Conservation (phyloP, 23 red algal genomes). For the Pyropia yezoensis region DNA sequence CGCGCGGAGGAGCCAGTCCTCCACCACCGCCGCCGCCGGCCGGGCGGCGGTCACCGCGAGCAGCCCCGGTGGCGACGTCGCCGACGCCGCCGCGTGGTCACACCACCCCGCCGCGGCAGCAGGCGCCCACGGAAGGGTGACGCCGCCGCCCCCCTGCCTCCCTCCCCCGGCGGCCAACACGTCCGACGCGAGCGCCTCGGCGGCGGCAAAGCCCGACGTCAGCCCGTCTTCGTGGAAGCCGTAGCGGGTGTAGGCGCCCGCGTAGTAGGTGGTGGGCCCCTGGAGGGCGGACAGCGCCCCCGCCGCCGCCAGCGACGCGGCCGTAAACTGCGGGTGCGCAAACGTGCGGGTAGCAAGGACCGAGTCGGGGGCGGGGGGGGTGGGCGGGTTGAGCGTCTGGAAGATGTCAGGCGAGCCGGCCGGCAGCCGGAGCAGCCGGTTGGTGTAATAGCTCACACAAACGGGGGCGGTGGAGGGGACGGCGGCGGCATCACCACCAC, state of each 20-base stretch:
- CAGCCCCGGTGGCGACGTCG: no score
- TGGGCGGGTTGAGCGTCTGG: slow-evolving; percentile 83
- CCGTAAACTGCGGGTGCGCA: slow-evolving; percentile 81
- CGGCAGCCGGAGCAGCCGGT: slow-evolving; percentile 58
- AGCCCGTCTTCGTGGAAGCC: slow-evolving; percentile 97
- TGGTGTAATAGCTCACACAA: slow-evolving; percentile 83
- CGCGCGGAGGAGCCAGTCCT: no score
- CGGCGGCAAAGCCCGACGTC: slow-evolving; percentile 69
- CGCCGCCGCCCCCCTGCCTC: no score
- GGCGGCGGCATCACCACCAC: no score
- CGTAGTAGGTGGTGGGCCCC: slow-evolving; percentile 71
- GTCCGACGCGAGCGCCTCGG: slow-evolving; percentile 32
- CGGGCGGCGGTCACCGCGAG: no score
- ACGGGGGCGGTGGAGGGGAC: slow-evolving; percentile 18
- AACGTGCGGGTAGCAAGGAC: slow-evolving; percentile 44
- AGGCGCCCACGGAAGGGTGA: no score
- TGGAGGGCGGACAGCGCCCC: slow-evolving; percentile 40
- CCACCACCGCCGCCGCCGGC: no score
- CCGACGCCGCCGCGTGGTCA: no score
- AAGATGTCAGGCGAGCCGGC: slow-evolving; percentile 56
- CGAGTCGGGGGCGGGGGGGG: slow-evolving; percentile 42
- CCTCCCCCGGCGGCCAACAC: no score
- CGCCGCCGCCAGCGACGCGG: slow-evolving; percentile 34
- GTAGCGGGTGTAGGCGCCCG: slow-evolving; percentile 83
- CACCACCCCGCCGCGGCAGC: no score